Conservation (phyloP, 108 stramenopile genomes). For the Halocafeteria seosinensis region DNA sequence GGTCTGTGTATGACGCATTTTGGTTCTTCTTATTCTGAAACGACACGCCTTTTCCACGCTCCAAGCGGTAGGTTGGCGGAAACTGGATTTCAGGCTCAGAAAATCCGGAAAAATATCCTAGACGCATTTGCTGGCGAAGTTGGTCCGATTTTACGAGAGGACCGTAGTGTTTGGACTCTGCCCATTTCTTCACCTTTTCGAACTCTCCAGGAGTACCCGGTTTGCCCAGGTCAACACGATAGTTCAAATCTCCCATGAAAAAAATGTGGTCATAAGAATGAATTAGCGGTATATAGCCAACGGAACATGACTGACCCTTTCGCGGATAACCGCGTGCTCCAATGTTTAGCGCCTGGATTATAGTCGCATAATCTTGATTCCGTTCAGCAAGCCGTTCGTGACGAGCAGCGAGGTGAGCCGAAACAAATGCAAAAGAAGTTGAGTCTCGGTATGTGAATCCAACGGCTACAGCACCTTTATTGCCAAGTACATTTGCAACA, state of each 20-base stretch:
- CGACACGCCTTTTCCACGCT: neutral
- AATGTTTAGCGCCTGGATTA: slow-evolving; percentile 2
- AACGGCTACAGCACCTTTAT: slow-evolving; percentile 39
- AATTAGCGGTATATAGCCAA: too few relatives aligned
- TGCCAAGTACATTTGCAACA: slow-evolving; percentile 38
- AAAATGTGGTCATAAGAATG: slow-evolving; percentile 14
- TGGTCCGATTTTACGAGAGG: slow-evolving; percentile 5
- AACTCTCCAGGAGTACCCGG: slow-evolving; percentile 8
- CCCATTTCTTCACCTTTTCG: neutral
- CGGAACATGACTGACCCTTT: too few relatives aligned
- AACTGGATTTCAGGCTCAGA: slow-evolving; percentile 16
- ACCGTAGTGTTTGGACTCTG: neutral
- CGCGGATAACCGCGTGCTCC: neutral
- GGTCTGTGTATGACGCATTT: slow-evolving; percentile 25
- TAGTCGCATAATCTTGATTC: slow-evolving; percentile 12
- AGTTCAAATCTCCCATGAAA: slow-evolving; percentile 22
- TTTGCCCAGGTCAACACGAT: slow-evolving; percentile 12
- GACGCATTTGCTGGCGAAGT: neutral
- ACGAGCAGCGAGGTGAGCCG: slow-evolving; percentile 39
- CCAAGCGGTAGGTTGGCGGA: slow-evolving; percentile 24
- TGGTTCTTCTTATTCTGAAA: slow-evolving; percentile 29
- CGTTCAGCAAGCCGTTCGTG: slow-evolving; percentile 5
- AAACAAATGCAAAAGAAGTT: slow-evolving; percentile 34
- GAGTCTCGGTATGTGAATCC: slow-evolving; percentile 17
- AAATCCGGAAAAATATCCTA: slow-evolving; percentile 9